Percentiles rank a stretch among this genome's conserved stretches.
Evolutionary conservation across 805 yeast species (phyloP).

Genomic region (Middelhovenomyces tepae): DNA sequence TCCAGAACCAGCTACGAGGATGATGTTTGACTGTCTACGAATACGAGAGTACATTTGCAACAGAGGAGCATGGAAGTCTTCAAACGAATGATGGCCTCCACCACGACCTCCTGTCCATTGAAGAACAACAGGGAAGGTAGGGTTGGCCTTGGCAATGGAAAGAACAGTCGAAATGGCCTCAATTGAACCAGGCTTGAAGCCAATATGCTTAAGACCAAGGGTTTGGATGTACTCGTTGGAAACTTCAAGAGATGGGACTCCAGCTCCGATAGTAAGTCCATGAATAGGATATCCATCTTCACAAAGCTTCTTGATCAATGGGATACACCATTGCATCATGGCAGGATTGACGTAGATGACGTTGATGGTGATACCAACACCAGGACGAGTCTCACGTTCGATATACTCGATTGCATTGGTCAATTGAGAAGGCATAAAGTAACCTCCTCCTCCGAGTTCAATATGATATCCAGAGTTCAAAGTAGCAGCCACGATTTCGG

Average conservation of each 20-base stretch:
- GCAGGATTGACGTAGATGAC: conserved; percentile 94
- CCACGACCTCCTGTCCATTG: conserved; percentile 99
- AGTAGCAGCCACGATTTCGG: conserved; percentile 89
- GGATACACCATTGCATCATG: conserved; percentile 98
- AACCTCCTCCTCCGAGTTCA: conserved; percentile 99
- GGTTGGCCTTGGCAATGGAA: conserved; percentile 90
- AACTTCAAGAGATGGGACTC: conserved; percentile 97
- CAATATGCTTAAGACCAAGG: conserved; percentile 85
- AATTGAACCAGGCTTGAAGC: conserved; percentile 95
- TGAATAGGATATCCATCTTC: conserved; percentile 92
- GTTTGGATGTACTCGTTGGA: conserved; percentile 93
- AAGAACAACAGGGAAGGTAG: conserved; percentile 89
- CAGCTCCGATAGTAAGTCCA: conserved; percentile 96
- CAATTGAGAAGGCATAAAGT: conserved; percentile 67
- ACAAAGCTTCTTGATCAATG: conserved; percentile 82
- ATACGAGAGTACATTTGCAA: conserved; percentile 92
- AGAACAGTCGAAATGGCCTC: conserved; percentile 85
- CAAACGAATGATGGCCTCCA: conserved; percentile 99
- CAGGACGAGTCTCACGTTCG: conserved; percentile 62
- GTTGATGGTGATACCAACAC: conserved; percentile 85
- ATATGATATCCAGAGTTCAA: conserved; percentile 95
- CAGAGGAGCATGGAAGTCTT: conserved; percentile 97
- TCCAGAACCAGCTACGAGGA: conserved; percentile 95
- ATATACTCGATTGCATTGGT: conserved; percentile 68
- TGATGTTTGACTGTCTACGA: conserved; percentile 82